These are phyloP conservation scores for Nevesoporus exiguus DNA, from an alignment of 768 basidiomycete genomes.

Conservation along the genomic window DNA sequence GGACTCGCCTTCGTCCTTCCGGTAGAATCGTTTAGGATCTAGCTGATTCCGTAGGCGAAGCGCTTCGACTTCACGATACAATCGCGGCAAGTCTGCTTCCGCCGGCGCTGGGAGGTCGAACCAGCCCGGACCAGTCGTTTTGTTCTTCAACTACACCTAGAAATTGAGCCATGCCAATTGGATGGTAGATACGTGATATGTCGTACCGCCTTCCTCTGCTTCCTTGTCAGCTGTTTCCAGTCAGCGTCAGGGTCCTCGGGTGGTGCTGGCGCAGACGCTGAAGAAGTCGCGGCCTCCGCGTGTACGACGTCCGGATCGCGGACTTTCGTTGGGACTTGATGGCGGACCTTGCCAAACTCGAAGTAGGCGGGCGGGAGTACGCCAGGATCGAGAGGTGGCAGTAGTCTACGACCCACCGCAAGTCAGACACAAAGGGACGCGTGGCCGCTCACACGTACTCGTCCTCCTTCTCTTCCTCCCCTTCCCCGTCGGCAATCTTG, in stretches of 20 bases:
- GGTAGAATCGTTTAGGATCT: conserved; percentile 90
- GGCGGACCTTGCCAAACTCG: conserved; percentile 42
- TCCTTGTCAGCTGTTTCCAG: conserved; percentile 69
- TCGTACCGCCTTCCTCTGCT: conserved; percentile 67
- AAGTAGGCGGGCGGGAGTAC: conserved; percentile 64
- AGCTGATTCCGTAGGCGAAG: conserved; percentile 82
- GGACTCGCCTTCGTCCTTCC: conserved; percentile 82
- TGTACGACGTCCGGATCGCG: conserved; percentile 62
- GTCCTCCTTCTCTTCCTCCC: conserved; percentile 9
- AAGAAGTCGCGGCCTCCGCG: conserved; percentile 50
- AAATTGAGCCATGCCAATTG: not conserved
- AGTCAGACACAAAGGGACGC: not conserved
- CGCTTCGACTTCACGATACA: conserved; percentile 85
- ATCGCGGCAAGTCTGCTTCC: conserved; percentile 72
- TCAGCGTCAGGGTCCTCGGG: conserved; percentile 61
- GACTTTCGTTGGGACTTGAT: conserved; percentile 44
- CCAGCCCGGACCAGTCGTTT: conserved; percentile 80
- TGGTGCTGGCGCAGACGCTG: conserved; percentile 49
- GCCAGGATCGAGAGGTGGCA: conserved; percentile 68
- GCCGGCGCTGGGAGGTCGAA: conserved; percentile 84
- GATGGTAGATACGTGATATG: not conserved
- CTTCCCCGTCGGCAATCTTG: conserved; percentile 37
- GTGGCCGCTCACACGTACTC: conserved; percentile 30
- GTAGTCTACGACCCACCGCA: conserved; percentile 36
- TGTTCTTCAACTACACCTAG: conserved; percentile 52